Conservation (phyloP, 768 basidiomycete species). For the Boletellus sp. region DNA sequence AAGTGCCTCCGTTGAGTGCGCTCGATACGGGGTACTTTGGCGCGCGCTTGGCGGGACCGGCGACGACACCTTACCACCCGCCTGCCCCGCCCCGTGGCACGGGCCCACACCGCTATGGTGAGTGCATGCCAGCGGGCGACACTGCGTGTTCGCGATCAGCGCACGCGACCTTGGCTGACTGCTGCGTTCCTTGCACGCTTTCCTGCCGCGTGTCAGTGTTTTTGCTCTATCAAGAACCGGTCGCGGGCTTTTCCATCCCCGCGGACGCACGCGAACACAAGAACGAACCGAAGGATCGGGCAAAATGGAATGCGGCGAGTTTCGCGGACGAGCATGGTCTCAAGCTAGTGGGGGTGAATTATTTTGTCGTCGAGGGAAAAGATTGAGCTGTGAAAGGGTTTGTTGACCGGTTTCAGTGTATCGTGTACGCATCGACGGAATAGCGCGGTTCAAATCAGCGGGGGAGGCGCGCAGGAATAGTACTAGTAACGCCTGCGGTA, state of each 20-base stretch:
- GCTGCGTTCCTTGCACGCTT: too few relatives aligned
- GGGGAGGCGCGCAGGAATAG: too few relatives aligned
- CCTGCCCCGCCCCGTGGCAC: constrained; percentile 54
- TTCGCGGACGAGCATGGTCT: constrained; percentile 52
- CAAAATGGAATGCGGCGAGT: constrained; percentile 50
- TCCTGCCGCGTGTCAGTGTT: constrained; percentile 36
- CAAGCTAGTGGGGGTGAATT: constrained; percentile 58
- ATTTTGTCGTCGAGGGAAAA: constrained; percentile 40
- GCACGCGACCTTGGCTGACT: too few relatives aligned
- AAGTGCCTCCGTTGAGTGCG: constrained; percentile 30
- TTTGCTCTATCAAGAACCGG: constrained; percentile 59
- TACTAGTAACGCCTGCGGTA: too few relatives aligned
- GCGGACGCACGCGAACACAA: constrained; percentile 44
- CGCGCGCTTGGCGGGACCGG: constrained; percentile 41
- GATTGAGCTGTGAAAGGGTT: constrained; percentile 3
- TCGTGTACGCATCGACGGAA: too few relatives aligned
- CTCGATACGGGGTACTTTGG: constrained; percentile 32
- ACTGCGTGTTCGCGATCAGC: neutral
- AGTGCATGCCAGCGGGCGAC: neutral
- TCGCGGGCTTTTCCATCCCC: constrained; percentile 38
- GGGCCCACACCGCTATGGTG: constrained; percentile 58
- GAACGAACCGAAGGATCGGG: constrained; percentile 41
- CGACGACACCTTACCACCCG: constrained; percentile 53
- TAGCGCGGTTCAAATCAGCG: too few relatives aligned
- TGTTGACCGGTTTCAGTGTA: too few relatives aligned